These are phyloP conservation scores for Starmerella sirachaensis DNA, from an alignment of 805 yeast species.

Conservation along the genomic window DNA sequence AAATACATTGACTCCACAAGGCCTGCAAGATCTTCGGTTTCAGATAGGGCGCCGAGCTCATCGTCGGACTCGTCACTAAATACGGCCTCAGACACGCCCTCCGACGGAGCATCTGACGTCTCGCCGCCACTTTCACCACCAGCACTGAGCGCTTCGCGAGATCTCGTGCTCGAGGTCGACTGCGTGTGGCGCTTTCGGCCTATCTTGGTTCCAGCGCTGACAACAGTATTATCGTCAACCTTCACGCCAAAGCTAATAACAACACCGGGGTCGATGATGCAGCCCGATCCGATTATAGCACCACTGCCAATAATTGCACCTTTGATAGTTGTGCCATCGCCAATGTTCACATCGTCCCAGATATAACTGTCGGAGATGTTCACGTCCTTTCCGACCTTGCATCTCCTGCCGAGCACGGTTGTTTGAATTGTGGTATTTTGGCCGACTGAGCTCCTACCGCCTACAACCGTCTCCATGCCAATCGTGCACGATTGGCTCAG, in stretches of 20 bases:
- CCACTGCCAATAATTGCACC: conserved; percentile 61
- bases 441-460: conserved; percentile 63
- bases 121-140: conserved; percentile 28
- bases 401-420: conserved; percentile 75
- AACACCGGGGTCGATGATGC: conserved; percentile 51
- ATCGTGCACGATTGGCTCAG: conserved; percentile 82
- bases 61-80: conserved; percentile 4
- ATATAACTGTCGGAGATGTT: conserved; percentile 61
- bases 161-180: conserved; percentile 2
- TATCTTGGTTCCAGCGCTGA: conserved; percentile 9
- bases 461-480: conserved; percentile 71
- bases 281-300: conserved; percentile 43
- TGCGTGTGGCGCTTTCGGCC: conserved; percentile 6
- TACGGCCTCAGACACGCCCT: conserved; percentile 13
- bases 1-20: conserved; percentile 25
- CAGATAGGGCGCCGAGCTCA: conserved; percentile 13
- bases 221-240: conserved; percentile 43
- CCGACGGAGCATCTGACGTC: conserved; percentile 24
- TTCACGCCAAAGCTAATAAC: conserved; percentile 67
- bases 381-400: conserved; percentile 72
- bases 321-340: conserved; percentile 46
- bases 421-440: conserved; percentile 54
- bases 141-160: conserved; percentile 6
- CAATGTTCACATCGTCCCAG: conserved; percentile 73
- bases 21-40: conserved; percentile 18